Conservation (phyloP, 768 basidiomycete genomes). For the Phylloporus sp. region DNA sequence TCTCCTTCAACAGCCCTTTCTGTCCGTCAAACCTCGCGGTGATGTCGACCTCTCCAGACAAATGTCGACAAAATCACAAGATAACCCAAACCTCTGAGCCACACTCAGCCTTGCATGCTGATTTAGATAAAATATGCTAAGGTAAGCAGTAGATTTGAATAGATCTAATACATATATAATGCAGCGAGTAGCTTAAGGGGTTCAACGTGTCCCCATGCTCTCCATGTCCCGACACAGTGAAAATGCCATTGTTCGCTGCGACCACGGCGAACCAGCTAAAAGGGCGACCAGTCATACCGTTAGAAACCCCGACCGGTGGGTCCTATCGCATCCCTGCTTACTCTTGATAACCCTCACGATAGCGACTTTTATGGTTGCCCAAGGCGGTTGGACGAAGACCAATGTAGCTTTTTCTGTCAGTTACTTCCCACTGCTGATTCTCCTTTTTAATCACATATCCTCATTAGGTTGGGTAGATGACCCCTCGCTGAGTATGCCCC, state of each 20-base stretch:
- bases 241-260: slow-evolving; percentile 34
- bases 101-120: too few species aligned
- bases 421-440: neutral
- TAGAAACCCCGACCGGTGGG: slow-evolving; percentile 36
- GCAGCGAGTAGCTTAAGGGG: too few species aligned
- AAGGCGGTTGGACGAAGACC: neutral
- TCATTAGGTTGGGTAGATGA: slow-evolving; percentile 33
- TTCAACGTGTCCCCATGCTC: too few species aligned
- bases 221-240: too few species aligned
- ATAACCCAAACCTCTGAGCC: too few species aligned
- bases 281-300: slow-evolving; percentile 28
- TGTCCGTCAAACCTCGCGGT: too few species aligned
- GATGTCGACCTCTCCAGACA: too few species aligned
- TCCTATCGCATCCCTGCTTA: neutral
- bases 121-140: too few species aligned
- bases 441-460: neutral
- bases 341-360: neutral
- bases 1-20: too few species aligned
- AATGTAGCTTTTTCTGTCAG: slow-evolving; percentile 37
- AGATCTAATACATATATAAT: too few species aligned
- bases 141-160: too few species aligned
- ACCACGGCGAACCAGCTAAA: slow-evolving; percentile 26
- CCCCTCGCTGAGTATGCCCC: slow-evolving; percentile 12
- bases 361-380: slow-evolving; percentile 39
- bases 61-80: too few species aligned